Evolutionary conservation across 163 green algal genomes (phyloP), one percentile per base, ranked within the genome.

Genomic region (Volvox carteri): DNA sequence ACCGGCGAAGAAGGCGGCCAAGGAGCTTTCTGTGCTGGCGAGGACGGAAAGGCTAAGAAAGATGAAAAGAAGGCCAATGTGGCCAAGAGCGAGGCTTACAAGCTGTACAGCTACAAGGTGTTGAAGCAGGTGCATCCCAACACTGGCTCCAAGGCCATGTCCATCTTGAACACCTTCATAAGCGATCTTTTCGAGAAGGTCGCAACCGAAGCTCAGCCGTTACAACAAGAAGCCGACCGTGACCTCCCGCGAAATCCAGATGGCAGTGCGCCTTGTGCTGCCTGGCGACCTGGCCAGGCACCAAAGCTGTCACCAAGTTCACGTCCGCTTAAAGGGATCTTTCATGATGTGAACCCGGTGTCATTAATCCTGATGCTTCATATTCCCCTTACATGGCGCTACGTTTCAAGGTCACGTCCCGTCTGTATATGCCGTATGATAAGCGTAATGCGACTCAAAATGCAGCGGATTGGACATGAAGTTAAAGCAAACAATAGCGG

Each of bases 141-240:
- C 14, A n/a, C n/a, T n/a, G n/a, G n/a, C n/a, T n/a, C n/a, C n/a
- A n/a, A n/a, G n/a, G n/a, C n/a, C n/a, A n/a, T n/a, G n/a, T n/a
- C 14, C 30, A 77, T 77, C 68, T 54, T 77, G 37, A 77, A 77
- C 68, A 54, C 28, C 37, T 77, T 73, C 19, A 77, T 77, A 8
- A 52, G 35, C 37, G 68, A 77, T n/a, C 25, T 77, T 18, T 77
- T 77, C 18, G 37, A 77, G 68, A 77, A 77, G 37, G 37, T 77
- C 28, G 37, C 62, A 33, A 52, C 37, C 68, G 37, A 77, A 77
- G 62, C 62, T 77, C 11, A 77, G 68, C 39, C 68, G 68, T 16
- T 98, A 98, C 96, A 98, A 98, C 96, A 98, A 98, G 94, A 98
- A 98, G 97, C 96, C 96, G 67, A 98, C 96, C 65, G 94, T 99